phyloP scores from a whole-genome alignment of 2,329 filamentous ascomycete species.

The Triangularia setosa region DNA sequence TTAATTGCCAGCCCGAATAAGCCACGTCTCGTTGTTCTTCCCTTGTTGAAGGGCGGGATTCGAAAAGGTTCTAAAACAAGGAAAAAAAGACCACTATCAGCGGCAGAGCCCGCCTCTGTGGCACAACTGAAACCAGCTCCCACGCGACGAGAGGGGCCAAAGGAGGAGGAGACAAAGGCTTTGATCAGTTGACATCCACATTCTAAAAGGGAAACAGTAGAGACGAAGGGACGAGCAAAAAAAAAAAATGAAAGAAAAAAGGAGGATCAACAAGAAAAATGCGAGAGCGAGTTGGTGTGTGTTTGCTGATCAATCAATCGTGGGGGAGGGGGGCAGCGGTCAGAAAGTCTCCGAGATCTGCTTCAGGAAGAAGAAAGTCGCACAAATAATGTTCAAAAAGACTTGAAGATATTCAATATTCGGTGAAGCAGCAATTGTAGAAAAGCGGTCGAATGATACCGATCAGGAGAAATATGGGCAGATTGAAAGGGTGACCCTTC shows the following conservation, averaged over 20 bases:
- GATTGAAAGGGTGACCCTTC: not conserved
- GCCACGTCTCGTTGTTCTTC: not conserved
- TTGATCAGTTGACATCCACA: not conserved
- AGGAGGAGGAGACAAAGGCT: not conserved
- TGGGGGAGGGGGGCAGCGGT: not conserved
- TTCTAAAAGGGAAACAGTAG: not conserved
- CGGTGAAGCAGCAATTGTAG: not conserved
- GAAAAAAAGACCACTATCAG: not conserved
- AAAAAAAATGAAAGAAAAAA: not conserved
- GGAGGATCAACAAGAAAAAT: not conserved
- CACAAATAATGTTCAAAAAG: not conserved
- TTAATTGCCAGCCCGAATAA: not conserved
- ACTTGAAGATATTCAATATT: not conserved
- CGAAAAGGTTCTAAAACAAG: not conserved
- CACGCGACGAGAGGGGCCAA: not conserved
- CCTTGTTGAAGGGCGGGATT: not conserved
- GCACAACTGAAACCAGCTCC: not conserved
- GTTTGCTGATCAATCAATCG: not conserved
- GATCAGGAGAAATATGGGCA: not conserved
- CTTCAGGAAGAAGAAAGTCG: not conserved
- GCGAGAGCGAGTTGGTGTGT: not conserved
- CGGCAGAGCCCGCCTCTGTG: not conserved
- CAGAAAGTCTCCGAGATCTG: not conserved
- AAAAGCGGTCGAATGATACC: not conserved
- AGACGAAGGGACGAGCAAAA: not conserved